Evolutionary conservation across 2,329 filamentous ascomycete species (phyloP).

Genomic region (Epichloe aotearoae): DNA sequence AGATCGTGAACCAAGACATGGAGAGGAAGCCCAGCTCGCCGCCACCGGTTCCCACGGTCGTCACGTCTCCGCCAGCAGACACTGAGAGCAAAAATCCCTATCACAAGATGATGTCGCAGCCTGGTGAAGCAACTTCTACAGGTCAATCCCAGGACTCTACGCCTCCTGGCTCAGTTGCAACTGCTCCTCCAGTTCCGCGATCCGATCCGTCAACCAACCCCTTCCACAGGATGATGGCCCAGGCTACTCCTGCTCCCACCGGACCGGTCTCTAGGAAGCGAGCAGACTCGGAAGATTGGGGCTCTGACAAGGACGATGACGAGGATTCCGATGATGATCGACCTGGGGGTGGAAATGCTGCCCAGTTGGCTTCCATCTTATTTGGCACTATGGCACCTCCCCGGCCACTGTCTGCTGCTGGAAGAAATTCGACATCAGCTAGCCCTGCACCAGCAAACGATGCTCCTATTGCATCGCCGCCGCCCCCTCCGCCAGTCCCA

Average conservation of each 20-base stretch:
- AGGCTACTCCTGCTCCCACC: slow-evolving; percentile 39
- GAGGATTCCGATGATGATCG: slow-evolving; percentile 68
- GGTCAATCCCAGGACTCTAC: slow-evolving; percentile 23
- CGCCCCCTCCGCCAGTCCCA: slow-evolving; percentile 17
- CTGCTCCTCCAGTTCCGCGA: slow-evolving; percentile 22
- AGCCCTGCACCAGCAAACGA: slow-evolving; percentile 27
- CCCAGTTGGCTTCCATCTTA: slow-evolving; percentile 83
- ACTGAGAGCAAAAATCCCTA: slow-evolving; percentile 89
- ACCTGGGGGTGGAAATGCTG: slow-evolving; percentile 69
- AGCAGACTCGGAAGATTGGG: slow-evolving; percentile 61
- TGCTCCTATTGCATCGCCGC: slow-evolving; percentile 26
- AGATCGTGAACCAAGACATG: slow-evolving; percentile 39
- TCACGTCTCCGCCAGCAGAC: slow-evolving; percentile 44
- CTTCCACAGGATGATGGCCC: slow-evolving; percentile 78
- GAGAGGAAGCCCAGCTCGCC: slow-evolving; percentile 40
- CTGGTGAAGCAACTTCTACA: slow-evolving; percentile 37
- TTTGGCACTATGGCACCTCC: slow-evolving; percentile 97
- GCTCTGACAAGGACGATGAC: slow-evolving; percentile 52
- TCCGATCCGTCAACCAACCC: slow-evolving; percentile 75
- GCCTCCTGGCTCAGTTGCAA: slow-evolving; percentile 9
- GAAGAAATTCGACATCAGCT: slow-evolving; percentile 44
- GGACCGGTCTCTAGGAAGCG: slow-evolving; percentile 39
- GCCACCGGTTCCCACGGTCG: slow-evolving; percentile 37
- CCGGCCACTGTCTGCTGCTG: slow-evolving; percentile 71
- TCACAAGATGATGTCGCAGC: slow-evolving; percentile 74